Percentiles rank a stretch among this genome's conserved stretches.
Conservation (phyloP, 2,329 filamentous ascomycete species). For the Aspergillus ochraceus region DNA sequence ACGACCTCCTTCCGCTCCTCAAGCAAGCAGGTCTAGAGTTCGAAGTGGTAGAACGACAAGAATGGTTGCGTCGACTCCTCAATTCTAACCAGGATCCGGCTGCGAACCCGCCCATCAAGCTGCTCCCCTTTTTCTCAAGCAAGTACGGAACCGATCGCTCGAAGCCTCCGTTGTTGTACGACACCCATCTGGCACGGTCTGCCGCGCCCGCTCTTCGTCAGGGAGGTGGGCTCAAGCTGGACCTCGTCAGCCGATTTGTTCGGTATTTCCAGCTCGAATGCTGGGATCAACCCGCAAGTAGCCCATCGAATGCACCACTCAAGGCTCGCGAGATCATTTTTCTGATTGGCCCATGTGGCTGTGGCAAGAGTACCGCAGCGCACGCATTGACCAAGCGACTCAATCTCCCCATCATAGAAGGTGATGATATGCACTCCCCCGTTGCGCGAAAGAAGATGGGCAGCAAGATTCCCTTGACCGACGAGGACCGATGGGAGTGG, state of each 20-base stretch:
- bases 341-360: conserved; percentile 55
- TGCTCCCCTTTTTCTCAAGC: conserved; percentile 53
- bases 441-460: conserved; percentile 55
- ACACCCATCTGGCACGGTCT: conserved; percentile 20
- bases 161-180: conserved; percentile 28
- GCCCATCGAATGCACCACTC: background rate
- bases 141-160: conserved; percentile 49
- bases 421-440: conserved; percentile 53
- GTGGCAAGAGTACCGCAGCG: conserved; percentile 55
- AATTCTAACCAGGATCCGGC: conserved; percentile 49
- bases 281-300: conserved; percentile 8
- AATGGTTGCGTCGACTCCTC: conserved; percentile 39
- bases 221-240: conserved; percentile 8
- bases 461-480: conserved; percentile 49
- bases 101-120: conserved; percentile 53
- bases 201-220: conserved; percentile 17
- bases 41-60: conserved; percentile 21
- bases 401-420: conserved; percentile 40
- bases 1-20: conserved; percentile 55
- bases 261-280: conserved; percentile 16
- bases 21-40: conserved; percentile 45
- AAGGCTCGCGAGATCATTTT: conserved; percentile 17
- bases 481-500: conserved; percentile 57
- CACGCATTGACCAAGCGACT: conserved; percentile 46
- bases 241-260: conserved; percentile 14